A percentile compares a stretch with the other conserved stretches of the same genome.
Conservation (phyloP, 805 yeast species). For the Brettanomyces naardenensis region DNA sequence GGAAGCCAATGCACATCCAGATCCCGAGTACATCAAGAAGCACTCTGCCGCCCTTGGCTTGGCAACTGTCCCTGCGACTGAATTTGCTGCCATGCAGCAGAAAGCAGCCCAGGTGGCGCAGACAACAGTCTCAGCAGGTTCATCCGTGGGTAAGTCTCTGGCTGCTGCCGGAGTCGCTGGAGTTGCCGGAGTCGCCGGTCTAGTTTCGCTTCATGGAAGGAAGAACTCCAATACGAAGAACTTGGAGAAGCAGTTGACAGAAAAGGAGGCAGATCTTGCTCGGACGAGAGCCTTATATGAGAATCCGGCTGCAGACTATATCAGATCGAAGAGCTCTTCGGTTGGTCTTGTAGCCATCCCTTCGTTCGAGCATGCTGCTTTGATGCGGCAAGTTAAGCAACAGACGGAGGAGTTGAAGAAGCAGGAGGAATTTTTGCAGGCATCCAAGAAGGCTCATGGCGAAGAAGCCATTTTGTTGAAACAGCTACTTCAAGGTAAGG, state of each 20-base stretch:
- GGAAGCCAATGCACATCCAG: slow-evolving; percentile 7
- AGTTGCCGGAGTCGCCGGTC: background rate
- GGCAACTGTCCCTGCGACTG: background rate
- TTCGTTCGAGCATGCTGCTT: slow-evolving; percentile 8
- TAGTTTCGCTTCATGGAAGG: background rate
- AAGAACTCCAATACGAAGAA: background rate
- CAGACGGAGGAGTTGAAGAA: background rate
- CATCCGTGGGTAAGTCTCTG: background rate
- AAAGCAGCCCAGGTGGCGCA: no score
- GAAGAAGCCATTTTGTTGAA: slow-evolving; percentile 1
- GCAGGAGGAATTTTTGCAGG: background rate
- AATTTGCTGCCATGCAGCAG: slow-evolving; percentile 3
- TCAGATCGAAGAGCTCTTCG: slow-evolving; percentile 11
- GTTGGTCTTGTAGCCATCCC: slow-evolving; percentile 15
- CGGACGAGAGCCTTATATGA: background rate
- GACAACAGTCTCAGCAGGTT: no score
- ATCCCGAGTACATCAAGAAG: slow-evolving; percentile 15
- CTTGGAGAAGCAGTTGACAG: slow-evolving; percentile 1
- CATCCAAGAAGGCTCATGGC: background rate
- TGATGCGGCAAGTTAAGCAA: slow-evolving; percentile 4
- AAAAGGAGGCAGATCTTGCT: background rate
- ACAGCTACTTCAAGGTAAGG: background rate
- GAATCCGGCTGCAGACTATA: slow-evolving; percentile 14
- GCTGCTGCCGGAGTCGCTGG: background rate
- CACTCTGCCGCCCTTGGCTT: slow-evolving; percentile 12